Evolutionary conservation across 495 filamentous ascomycete species (phyloP), one percentile per base, ranked within the genome.

Genomic region (Halenospora varia): DNA sequence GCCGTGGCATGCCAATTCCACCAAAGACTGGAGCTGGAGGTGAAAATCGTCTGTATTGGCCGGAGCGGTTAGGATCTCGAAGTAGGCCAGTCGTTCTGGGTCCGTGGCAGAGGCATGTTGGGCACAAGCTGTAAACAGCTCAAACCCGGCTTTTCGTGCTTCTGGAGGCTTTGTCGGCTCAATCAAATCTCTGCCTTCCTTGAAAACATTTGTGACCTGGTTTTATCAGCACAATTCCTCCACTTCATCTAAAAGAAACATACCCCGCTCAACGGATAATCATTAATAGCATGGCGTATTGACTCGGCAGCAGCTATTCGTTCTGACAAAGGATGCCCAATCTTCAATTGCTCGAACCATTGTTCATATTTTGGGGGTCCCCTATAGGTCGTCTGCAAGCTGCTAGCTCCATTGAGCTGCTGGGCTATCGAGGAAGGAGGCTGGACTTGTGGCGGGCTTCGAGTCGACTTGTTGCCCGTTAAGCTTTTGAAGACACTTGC

Each of bases 41-140:
- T 82, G 77, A 57, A 88, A 87, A 63, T 85, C 79, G 20, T 82
- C 78, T 29, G 79, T 72, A 55, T 76, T 70, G 3, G 74, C 71
- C 15, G 72, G 68, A 9, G 69, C 70, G 10, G 79, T 75, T 45
- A 88, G 75, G 2, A 82, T 80, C 25, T 79, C 69, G 64, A 86
- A 90, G 62, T 86, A 84, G 55, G 84, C 77, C 45, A 77, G 72
- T 24, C 87, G 78, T 66, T 90, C 87, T 13, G 84, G 71, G 42
- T 87, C 77, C 18, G 82, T 83, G 6, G 85, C 77, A 10, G 79
- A 72, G 10, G 76, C 62, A 59, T 86, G 75, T 54, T 82, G 77
- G 42, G 81, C 82, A 65, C 85, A 90, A 62, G 84, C 80, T 42
- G 74, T 77, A 17, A 90, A 71, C 11, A 90, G 77, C 53, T 78